Percentiles rank a stretch among this genome's conserved stretches.
Evolutionary conservation across 2,329 filamentous ascomycete species (phyloP).

Genomic region (Thielaviopsis ethacetica): DNA sequence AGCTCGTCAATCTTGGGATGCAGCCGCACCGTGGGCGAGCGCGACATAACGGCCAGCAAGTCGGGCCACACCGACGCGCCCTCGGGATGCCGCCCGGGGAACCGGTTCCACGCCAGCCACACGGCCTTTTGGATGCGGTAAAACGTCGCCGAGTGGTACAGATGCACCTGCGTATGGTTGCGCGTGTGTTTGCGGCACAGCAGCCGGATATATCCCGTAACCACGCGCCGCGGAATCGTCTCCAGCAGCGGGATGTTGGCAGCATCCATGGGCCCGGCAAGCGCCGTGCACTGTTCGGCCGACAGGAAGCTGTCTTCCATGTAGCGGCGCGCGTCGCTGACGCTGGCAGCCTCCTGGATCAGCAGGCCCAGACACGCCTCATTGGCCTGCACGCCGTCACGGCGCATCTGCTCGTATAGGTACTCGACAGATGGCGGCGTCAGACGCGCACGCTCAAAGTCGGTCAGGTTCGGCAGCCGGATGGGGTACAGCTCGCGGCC

Average conservation of each 20-base stretch:
- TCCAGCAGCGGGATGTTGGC: constrained; percentile 1
- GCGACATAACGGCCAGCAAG: neutral
- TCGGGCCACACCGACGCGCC: constrained; percentile 1
- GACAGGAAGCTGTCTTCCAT: constrained; percentile 2
- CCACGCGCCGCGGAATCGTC: constrained; percentile 9
- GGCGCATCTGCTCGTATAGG: constrained; percentile 43
- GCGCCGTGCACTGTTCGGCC: neutral
- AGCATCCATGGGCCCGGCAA: constrained; percentile 12
- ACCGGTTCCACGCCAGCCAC: constrained; percentile 7
- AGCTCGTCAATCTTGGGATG: constrained; percentile 6
- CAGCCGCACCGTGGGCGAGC: constrained; percentile 7
- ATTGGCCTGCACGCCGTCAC: constrained; percentile 29
- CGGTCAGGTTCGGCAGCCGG: constrained; percentile 34
- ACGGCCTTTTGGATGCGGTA: constrained; percentile 10
- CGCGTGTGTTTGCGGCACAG: constrained; percentile 10
- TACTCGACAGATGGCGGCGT: constrained; percentile 40
- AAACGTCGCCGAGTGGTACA: constrained; percentile 7
- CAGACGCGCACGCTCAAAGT: constrained; percentile 48
- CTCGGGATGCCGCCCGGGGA: constrained; percentile 1
- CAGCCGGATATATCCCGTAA: constrained; percentile 10
- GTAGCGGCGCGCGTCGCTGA: constrained; percentile 3
- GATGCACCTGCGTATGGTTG: constrained; percentile 1
- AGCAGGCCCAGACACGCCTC: constrained; percentile 38
- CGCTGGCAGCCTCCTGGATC: constrained; percentile 31
- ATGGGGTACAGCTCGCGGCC: constrained; percentile 13